Base-by-base conservation (phyloP, 2,329 filamentous ascomycete species). In the Alternaria burnsii region DNA sequence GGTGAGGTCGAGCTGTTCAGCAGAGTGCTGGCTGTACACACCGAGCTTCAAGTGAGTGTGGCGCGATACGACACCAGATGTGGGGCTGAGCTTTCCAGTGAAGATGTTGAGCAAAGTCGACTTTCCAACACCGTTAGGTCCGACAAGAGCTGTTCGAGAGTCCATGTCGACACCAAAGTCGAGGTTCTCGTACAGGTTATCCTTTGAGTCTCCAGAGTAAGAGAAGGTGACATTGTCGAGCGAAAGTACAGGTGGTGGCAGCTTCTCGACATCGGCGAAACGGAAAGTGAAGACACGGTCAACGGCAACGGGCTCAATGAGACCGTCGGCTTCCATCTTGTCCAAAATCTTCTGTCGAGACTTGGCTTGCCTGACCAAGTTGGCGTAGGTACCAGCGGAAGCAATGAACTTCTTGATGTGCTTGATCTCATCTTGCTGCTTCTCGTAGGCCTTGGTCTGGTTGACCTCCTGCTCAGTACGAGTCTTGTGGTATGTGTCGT, bases 351-450 rank as follows among this genome's bases (percentile, higher is more conserved):
- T 99, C 83, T 99, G 95, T 68, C 95, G 90, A 43, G 95, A 98
- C 87, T 99, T 99, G 82, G 96, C 96, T 84, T 99, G 95, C 81
- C 92, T 88, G 78, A 99, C 95, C 85, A 99, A 87, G 86, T 99
- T 99, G 88, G 96, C 95, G 78, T 99, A 99, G 63, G 95, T 99
- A 94, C 96, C 95, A 59, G 95, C 95, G 64, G 94, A 97, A 77
- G 96, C 95, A 80, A 99, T 99, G 87, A 99, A 99, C 84, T 98
- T 97, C 87, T 99, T 98, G 87, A 99, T 99, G 86, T 99, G 96
- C 71, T 89, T 87, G 80, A 99, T 99, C 85, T 99, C 95, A 65
- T 99, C 95, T 80, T 99, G 95, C 81, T 99, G 95, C 87, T 99
- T 99, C 81, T 91, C 86, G 85, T 99, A 99, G 66, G 95, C 95